Percentiles rank a stretch among this genome's conserved stretches.
These are phyloP conservation scores for Breynia disticha DNA, from an alignment of 441 rosid genomes.

Conservation along the genomic window DNA sequence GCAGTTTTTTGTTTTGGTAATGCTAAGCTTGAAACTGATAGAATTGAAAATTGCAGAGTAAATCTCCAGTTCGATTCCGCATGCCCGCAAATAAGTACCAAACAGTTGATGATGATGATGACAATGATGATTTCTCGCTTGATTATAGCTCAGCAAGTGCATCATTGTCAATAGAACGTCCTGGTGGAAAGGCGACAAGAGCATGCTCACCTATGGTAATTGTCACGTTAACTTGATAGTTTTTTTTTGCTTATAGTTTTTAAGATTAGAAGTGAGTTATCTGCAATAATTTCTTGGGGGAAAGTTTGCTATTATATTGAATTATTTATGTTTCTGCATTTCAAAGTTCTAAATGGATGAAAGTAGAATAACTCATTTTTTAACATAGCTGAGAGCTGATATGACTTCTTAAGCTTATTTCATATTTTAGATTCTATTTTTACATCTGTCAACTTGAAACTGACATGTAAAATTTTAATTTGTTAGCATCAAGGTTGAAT, in stretches of 20 bases:
- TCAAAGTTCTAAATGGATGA: no score
- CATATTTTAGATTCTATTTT: background rate
- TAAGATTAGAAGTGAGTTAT: no score
- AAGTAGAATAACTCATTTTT: no score
- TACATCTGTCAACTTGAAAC: background rate
- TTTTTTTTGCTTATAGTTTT: no score
- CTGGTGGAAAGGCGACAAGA: constrained; percentile 31
- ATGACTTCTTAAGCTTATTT: no score
- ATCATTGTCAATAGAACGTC: constrained; percentile 33
- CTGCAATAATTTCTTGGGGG: no score
- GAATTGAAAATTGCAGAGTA: background rate
- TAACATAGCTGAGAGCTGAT: no score
- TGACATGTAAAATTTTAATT: background rate
- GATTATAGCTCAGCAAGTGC: constrained; percentile 21
- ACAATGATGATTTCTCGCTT: constrained; percentile 20
- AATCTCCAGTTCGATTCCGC: constrained; percentile 28
- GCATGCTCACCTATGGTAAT: constrained; percentile 41
- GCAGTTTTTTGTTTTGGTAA: background rate
- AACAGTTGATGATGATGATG: constrained; percentile 29
- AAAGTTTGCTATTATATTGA: no score
- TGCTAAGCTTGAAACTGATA: background rate
- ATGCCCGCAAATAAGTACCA: constrained; percentile 23
- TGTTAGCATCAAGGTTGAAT: background rate
- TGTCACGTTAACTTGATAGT: constrained; percentile 2
- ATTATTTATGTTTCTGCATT: no score